Evolutionary conservation across 305 asterid species (phyloP), one percentile per base, ranked within the genome.

Genomic region (Fraxinus sp.): DNA sequence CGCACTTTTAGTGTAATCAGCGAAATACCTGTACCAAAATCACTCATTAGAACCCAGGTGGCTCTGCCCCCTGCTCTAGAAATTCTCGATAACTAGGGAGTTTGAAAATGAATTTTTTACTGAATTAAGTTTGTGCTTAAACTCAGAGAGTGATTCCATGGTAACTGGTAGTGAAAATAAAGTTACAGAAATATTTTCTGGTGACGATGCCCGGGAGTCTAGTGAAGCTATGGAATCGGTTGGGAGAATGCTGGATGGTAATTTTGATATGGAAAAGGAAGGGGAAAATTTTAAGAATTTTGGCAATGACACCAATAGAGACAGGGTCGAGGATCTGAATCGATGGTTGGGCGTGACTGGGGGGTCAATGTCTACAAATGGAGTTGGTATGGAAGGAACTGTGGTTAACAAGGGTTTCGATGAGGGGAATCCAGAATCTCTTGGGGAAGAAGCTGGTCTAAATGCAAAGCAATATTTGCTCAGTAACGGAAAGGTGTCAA

Each of bases 201-300:
- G 73, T 2, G 85, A 76, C 59, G 74, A 81, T 62, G 86, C 59
- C 16, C 83, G 86, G 92, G 87, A 49, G 77, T 71, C 87, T 33
- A 81, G 83, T 89, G 84, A 87, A 8, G 84, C 89, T 81, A 82
- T 90, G 91, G 52, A 81, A 71, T 68, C 89, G 88, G 93, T 90
- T 77, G 89, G 87, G 2, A 90, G 85, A 84, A 87, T 87, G 26
- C 85, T 89, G 72, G 83, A 83, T 33, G 90, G 90, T 24, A 86
- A 39, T 68, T 80, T 81, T 22, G 16, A 39, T 59, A 73, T 84
- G 85, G 90, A 84, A 83, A 79, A 86, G 16, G 86, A 82, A 64
- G 71, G 41, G 32, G 86, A 87, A 13, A 87, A 77, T 37, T 76
- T 80, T 10, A 70, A 30, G 7, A 71, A n/a, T 84, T 74, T 79